Evolutionary conservation across 1,284 basidiomycete species (phyloP).

Genomic region (Marasmius fiardii): DNA sequence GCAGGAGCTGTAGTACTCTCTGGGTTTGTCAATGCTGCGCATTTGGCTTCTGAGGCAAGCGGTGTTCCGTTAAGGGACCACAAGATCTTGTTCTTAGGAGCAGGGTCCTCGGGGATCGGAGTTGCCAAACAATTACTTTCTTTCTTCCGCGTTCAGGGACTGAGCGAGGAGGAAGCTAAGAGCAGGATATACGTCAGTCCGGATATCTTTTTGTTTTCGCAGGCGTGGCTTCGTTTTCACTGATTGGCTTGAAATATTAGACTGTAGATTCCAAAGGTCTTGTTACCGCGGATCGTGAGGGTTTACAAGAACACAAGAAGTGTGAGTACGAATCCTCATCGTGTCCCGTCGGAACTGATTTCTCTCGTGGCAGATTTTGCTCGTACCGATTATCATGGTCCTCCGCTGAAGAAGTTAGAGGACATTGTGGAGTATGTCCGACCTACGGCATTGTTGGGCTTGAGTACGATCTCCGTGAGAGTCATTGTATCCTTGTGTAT

Average conservation of each 20-base stretch:
- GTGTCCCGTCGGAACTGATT: background rate
- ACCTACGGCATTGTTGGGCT: conserved; percentile 80
- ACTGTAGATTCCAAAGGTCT: conserved; percentile 77
- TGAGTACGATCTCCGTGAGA: conserved; percentile 55
- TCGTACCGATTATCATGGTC: conserved; percentile 64
- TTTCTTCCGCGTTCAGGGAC: conserved; percentile 67
- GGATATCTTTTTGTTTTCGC: conserved; percentile 17
- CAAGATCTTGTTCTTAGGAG: conserved; percentile 77
- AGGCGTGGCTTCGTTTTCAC: conserved; percentile 9
- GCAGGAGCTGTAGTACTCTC: conserved; percentile 76
- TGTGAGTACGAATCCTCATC: conserved; percentile 31
- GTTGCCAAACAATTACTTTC: conserved; percentile 77
- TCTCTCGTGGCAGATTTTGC: conserved; percentile 54
- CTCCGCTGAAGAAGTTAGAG: conserved; percentile 56
- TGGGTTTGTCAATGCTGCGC: conserved; percentile 78
- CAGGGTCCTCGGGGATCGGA: conserved; percentile 76
- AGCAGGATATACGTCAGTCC: conserved; percentile 59
- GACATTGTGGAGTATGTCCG: conserved; percentile 78
- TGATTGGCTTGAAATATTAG: conserved; percentile 25
- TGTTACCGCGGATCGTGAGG: conserved; percentile 62
- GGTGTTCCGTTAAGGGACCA: conserved; percentile 66
- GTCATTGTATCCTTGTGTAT: conserved; percentile 29
- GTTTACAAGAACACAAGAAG: conserved; percentile 73
- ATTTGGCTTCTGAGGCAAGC: conserved; percentile 59
- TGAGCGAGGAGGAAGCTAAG: conserved; percentile 66